Evolutionary conservation across 2,329 filamentous ascomycete species (phyloP).

Genomic region (Pseudocercospora fuligena): DNA sequence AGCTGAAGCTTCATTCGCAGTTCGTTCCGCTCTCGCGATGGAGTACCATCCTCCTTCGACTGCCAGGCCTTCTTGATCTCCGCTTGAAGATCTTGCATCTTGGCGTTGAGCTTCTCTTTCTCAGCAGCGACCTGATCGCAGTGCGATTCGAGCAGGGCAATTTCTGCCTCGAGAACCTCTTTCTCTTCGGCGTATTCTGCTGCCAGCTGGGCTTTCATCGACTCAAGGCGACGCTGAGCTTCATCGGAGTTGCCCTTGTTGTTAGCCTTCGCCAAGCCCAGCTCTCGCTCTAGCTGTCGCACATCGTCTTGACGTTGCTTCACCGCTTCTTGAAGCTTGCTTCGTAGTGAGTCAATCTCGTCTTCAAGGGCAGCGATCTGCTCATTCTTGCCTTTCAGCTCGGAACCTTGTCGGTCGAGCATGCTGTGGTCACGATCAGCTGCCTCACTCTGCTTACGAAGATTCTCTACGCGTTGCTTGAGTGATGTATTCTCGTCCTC

Average conservation of each 20-base stretch:
- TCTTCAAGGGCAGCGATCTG: slow-evolving; percentile 41
- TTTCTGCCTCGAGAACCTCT: slow-evolving; percentile 62
- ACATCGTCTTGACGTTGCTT: slow-evolving; percentile 43
- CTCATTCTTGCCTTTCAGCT: slow-evolving; percentile 28
- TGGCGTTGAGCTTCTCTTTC: slow-evolving; percentile 65
- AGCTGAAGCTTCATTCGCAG: slow-evolving; percentile 39
- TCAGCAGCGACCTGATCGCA: slow-evolving; percentile 50
- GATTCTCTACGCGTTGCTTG: slow-evolving; percentile 32
- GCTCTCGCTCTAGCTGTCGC: slow-evolving; percentile 48
- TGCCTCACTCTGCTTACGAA: slow-evolving; percentile 29
- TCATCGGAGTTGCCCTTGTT: slow-evolving; percentile 33
- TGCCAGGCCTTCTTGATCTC: slow-evolving; percentile 41
- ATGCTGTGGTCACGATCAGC: slow-evolving; percentile 37
- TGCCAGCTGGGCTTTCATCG: slow-evolving; percentile 58
- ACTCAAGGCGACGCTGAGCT: slow-evolving; percentile 50
- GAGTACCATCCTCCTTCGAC: slow-evolving; percentile 45
- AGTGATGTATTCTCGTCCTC: slow-evolving; percentile 40
- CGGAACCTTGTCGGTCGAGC: slow-evolving; percentile 34
- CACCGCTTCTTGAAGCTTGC: slow-evolving; percentile 42
- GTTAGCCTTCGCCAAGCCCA: slow-evolving; percentile 40
- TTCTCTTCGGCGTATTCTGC: slow-evolving; percentile 38
- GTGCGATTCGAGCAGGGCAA: slow-evolving; percentile 52
- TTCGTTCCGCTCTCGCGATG: slow-evolving; percentile 43
- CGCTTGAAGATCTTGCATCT: slow-evolving; percentile 51
- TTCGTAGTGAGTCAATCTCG: slow-evolving; percentile 48